Base-by-base conservation (phyloP, 2,329 filamentous ascomycete genomes). In the Fusarium sp. region DNA sequence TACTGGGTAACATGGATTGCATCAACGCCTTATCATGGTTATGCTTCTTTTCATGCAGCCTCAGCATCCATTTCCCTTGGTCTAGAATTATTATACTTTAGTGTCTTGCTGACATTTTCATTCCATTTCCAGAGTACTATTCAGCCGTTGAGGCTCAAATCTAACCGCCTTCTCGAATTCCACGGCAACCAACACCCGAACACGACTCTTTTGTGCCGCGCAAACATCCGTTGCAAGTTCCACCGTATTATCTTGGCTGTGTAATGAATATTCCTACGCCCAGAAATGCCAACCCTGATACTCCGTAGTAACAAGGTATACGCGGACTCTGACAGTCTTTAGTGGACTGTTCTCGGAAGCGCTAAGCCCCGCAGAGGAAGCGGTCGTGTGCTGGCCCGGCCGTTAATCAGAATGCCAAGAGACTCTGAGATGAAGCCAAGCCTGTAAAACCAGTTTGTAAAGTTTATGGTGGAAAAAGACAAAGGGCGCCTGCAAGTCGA, bases 341-440 rank as follows among this genome's bases (percentile, higher is more conserved):
- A 57, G 47, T 70, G 67, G 57, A 27, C 25, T 30, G 34, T 13
- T 27, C 32, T 29, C 52, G 53, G 57, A n/a, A 37, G 42, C 68
- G 64, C 67, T 71, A 71, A 44, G 24, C 64, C 45, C 40, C 40
- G 40, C 51, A 13, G 9, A 57, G 68, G 20, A 70, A 57, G 40
- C 45, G 16, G 64, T 70, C 68, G 58, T 70, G 68, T 70, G 68
- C 54, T 71, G 30, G 41, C 8, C 41, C 24, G 27, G n/a, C 29
- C 27, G 45, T 46, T 60, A 37, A 63, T 57, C 44, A 44, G 18
- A 8, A 44, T 57, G 57, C 67, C 62, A 62, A 68, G 63, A 34
- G 48, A 45, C 42, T 47, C 22, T 30, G 58, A 70, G 66, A 70
- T 71, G 58, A 69, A 52, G 67, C 67, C 67, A 70, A 70, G 67